Evolutionary conservation across 352 stramenopile genomes (phyloP), one percentile per base, ranked within the genome.

Genomic region (Pythium grandisporangium): DNA sequence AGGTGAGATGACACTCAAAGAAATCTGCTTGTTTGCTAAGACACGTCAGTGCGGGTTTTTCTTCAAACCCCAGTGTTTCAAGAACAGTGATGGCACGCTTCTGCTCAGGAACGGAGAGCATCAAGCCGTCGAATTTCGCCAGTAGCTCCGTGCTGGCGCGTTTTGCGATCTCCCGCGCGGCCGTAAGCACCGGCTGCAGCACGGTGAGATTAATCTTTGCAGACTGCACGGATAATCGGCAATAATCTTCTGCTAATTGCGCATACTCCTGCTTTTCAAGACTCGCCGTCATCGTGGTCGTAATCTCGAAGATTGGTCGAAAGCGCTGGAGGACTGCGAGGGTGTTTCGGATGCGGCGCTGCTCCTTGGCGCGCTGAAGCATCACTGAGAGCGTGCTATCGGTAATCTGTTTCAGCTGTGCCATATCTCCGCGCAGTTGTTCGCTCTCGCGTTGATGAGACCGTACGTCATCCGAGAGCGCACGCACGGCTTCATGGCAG

Each of bases 321-420:
- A 88, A 70, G 3, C 75, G 69, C 3, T 64, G 58, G 19, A 92
- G 57, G 41, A 92, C 76, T 3, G 61, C 63, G 20, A 89, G 58
- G 4, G 75, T 84, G 48, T 88, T 82, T 26, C 71, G 69, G 52
- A 87, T 88, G 3, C 70, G 66, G 12, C 76, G 73, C 51, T 88
- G 72, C 47, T 89, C 75, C 38, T 82, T 81, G 19, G 68, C 68
- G 6, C 75, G 66, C 42, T 84, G 54, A 2, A 92, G 55, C 78
- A 92, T 78, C n/a, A 84, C 62, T 1, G 74, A 82, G 21, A 92
- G 52, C 11, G 72, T 85, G 23, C 57, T 61, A 44, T 92, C 72
- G 0, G 75, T 70, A 22, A 80, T 66, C 7, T 63, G 53, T 35
- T 70, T 78, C 26, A 92, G 54, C 4, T 53, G 67, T 36, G 67